These are phyloP conservation scores for Pseudogymnoascus sp. DNA, from an alignment of 2,329 filamentous ascomycete species.

Conservation along the genomic window DNA sequence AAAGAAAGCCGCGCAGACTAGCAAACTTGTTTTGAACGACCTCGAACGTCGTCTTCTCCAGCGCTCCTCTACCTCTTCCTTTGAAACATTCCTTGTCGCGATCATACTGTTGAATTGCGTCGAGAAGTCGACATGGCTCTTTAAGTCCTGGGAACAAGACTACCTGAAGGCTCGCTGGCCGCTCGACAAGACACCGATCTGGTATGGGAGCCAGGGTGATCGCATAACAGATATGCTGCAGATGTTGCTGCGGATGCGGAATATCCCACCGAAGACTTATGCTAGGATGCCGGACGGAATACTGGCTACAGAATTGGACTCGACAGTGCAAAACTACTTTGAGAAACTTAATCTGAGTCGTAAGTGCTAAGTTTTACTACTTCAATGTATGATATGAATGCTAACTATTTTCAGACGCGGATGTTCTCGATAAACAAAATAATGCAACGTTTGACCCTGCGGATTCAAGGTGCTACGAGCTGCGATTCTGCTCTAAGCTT, in stretches of 20 bases:
- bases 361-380: conserved; percentile 31
- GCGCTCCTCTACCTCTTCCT: conserved; percentile 50
- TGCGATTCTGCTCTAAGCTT: conserved; percentile 41
- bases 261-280: conserved; percentile 46
- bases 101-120: conserved; percentile 57
- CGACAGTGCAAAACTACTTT: conserved; percentile 43
- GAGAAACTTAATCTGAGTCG: conserved; percentile 47
- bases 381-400: neutral
- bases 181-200: conserved; percentile 46
- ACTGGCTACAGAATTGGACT: conserved; percentile 34
- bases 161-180: conserved; percentile 49
- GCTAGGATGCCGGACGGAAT: conserved; percentile 38
- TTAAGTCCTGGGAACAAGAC: conserved; percentile 59
- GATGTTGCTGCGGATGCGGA: conserved; percentile 54
- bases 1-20: conserved; percentile 51
- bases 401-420: conserved; percentile 19
- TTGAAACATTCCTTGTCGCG: conserved; percentile 52
- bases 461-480: conserved; percentile 41
- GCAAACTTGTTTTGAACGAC: conserved; percentile 47
- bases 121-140: conserved; percentile 61
- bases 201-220: conserved; percentile 51
- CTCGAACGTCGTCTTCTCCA: conserved; percentile 55
- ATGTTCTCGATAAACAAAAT: conserved; percentile 26
- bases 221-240: conserved; percentile 49
- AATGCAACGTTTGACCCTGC: conserved; percentile 22